Percentiles rank a stretch among this genome's conserved stretches.
Evolutionary conservation across 2,329 filamentous ascomycete species (phyloP).

Genomic region (Alternaria arborescens): DNA sequence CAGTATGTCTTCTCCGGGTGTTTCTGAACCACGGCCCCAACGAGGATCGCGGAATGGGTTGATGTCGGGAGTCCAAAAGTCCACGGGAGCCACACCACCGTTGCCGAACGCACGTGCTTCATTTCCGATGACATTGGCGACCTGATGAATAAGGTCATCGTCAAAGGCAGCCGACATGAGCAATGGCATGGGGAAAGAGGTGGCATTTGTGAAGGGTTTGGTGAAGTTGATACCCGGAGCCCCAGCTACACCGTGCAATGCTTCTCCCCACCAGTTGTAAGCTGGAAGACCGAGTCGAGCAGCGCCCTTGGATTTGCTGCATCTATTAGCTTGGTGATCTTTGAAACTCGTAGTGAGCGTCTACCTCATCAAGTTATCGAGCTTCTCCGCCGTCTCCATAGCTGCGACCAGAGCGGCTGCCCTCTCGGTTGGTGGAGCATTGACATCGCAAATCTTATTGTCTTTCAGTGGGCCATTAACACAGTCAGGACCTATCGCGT

Average conservation of each 20-base stretch:
- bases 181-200: slow-evolving; percentile 72
- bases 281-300: slow-evolving; percentile 64
- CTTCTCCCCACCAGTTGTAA: slow-evolving; percentile 66
- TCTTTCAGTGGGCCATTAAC: slow-evolving; percentile 58
- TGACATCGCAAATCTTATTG: slow-evolving; percentile 60
- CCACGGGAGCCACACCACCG: slow-evolving; percentile 59
- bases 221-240: slow-evolving; percentile 65
- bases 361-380: neutral
- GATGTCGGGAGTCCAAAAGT: slow-evolving; percentile 74
- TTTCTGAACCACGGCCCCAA: slow-evolving; percentile 67
- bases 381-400: neutral
- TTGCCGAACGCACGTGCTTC: slow-evolving; percentile 74
- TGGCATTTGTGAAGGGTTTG: slow-evolving; percentile 67
- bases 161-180: slow-evolving; percentile 70
- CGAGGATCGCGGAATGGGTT: slow-evolving; percentile 71
- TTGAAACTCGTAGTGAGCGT: neutral
- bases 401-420: slow-evolving; percentile 53
- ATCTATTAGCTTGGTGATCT: slow-evolving; percentile 53
- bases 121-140: slow-evolving; percentile 65
- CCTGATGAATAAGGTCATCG: slow-evolving; percentile 65
- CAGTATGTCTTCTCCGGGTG: slow-evolving; percentile 66
- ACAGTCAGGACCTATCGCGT: slow-evolving; percentile 56
- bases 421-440: slow-evolving; percentile 50
- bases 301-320: slow-evolving; percentile 58
- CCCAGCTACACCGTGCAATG: slow-evolving; percentile 67